Evolutionary conservation across 2,329 filamentous ascomycete species (phyloP), one percentile per base, ranked within the genome.

Genomic region (Westerdykella aurantiaca): DNA sequence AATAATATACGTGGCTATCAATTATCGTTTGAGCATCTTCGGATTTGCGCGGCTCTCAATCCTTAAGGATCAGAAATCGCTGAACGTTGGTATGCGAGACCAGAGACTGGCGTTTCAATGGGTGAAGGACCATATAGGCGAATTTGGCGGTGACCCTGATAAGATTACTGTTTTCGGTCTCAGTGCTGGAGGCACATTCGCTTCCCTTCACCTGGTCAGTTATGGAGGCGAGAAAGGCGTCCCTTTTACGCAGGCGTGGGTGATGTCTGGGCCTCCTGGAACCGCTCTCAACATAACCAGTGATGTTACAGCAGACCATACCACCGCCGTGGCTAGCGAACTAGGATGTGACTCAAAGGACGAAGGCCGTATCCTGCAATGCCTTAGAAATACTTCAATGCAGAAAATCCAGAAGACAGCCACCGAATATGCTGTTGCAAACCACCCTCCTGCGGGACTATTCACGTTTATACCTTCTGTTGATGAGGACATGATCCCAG

Each of bases 221-320:
- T 64, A 56, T 34, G 61, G 53, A 5, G 63, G 61, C 7, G 49
- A 57, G 44, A 40, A 56, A 25, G 63, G 61, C 1, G 60, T 63
- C 1, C 64, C 64, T 1, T 68, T 68, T 29, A 56, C 53, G 1
- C 56, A 57, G 34, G 53, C 44, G 1, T 67, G 63, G 63, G 46
- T 50, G 4, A 68, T 68, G 61, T 64, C 60, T 3, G 63, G 64
- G 1, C 63, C 62, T 6, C 63, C 64, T 4, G 64, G 62, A 12
- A 66, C 57, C 4, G 62, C 59, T 1, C 38, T 66, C 9, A 66
- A 66, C 16, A 55, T 61, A 13, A 58, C 57, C 0, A 52, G 52
- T 16, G 60, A 65, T 34, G 56, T 54, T 1, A 61, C 55, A 2
- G 34, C 23, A 7, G 3, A 38, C 14, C 46, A 51, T 40, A 49